Percentiles rank a stretch among this genome's conserved stretches.
phyloP scores from a whole-genome alignment of 306 rosid genomes.

The Cucurbita argyrosperma region DNA sequence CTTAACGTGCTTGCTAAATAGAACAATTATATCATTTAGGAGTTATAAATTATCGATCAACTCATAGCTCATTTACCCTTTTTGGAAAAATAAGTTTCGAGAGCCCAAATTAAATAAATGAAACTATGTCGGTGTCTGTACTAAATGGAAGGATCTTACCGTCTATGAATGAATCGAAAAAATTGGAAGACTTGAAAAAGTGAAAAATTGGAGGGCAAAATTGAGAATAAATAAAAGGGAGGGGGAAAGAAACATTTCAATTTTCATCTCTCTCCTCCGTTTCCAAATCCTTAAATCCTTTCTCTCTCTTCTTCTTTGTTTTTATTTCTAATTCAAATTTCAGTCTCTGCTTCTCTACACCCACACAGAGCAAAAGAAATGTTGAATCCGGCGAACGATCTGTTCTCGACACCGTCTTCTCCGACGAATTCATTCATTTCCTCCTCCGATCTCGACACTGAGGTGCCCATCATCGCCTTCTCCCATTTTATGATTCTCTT shows the following conservation, averaged over 20 bases:
- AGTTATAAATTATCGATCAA: too few relatives aligned
- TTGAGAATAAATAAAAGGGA: neutral
- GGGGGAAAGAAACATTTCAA: neutral
- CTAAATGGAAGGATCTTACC: too few relatives aligned
- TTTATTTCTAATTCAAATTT: neutral
- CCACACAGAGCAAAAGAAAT: slow-evolving; percentile 14
- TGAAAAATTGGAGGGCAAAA: neutral
- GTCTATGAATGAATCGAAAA: too few relatives aligned
- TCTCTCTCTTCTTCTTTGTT: neutral
- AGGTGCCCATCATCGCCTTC: slow-evolving; percentile 13
- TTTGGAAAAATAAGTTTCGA: too few relatives aligned
- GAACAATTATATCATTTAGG: too few relatives aligned
- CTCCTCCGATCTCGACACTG: slow-evolving; percentile 97
- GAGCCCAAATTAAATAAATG: too few relatives aligned
- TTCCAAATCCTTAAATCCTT: neutral
- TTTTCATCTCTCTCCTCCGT: neutral
- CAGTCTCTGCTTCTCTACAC: neutral
- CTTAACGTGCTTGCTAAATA: too few relatives aligned
- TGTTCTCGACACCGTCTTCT: slow-evolving; percentile 76
- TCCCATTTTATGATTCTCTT: neutral
- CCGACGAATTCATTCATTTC: slow-evolving; percentile 84
- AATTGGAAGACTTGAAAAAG: too few relatives aligned
- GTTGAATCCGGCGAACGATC: slow-evolving; percentile 66
- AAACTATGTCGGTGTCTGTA: too few relatives aligned
- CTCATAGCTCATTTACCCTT: too few relatives aligned